A percentile compares a stretch with the other conserved stretches of the same genome.
Evolutionary conservation across 2,329 filamentous ascomycete genomes (phyloP).

Genomic region (Aschersonia sp.): DNA sequence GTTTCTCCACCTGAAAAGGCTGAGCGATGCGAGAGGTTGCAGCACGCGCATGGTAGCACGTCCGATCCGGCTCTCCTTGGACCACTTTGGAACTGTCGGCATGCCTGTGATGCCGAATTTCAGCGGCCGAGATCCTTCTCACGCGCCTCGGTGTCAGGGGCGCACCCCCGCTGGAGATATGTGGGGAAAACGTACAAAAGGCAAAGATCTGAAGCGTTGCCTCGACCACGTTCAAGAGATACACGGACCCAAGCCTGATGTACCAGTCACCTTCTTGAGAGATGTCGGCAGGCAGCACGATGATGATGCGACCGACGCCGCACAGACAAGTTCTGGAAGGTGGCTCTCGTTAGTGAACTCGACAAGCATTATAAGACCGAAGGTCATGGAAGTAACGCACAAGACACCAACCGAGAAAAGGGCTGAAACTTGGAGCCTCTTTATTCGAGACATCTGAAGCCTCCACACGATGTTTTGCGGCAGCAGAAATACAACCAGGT

Average conservation of each 20-base stretch:
- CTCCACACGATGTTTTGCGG: slow-evolving; percentile 3
- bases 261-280: background rate
- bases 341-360: background rate
- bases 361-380: background rate
- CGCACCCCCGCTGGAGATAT: background rate
- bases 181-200: background rate
- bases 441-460: background rate
- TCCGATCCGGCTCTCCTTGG: background rate
- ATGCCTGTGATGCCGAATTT: background rate
- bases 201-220: background rate
- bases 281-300: background rate
- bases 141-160: background rate
- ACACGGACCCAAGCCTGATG: background rate
- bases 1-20: background rate
- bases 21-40: background rate
- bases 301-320: background rate
- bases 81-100: background rate
- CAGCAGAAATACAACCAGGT: slow-evolving; percentile 1
- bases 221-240: background rate
- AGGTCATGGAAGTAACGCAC: background rate
- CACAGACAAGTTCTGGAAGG: background rate
- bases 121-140: background rate
- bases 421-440: background rate
- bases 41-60: background rate
- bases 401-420: slow-evolving; percentile 3